Conservation (phyloP, 1,284 basidiomycete genomes). For the Leccinum huronense region DNA sequence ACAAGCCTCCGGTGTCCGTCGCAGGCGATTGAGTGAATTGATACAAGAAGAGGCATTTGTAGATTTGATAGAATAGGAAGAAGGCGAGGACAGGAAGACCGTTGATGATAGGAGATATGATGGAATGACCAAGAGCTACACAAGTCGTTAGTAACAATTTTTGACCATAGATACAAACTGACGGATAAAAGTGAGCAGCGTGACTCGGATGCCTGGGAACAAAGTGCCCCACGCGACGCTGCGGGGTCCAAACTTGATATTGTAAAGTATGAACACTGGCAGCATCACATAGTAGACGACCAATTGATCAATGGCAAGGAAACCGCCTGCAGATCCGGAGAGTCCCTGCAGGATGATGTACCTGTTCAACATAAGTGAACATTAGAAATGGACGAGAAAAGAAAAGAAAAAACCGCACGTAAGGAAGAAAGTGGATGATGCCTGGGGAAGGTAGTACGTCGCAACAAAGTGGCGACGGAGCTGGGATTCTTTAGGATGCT, state of each 20-base stretch:
- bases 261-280: constrained; percentile 61
- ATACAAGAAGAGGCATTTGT: constrained; percentile 89
- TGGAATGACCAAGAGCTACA: constrained; percentile 73
- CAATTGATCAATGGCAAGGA: constrained; percentile 77
- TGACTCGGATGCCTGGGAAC: constrained; percentile 61
- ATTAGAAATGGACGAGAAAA: not conserved
- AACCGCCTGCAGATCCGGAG: constrained; percentile 72
- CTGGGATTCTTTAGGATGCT: constrained; percentile 61
- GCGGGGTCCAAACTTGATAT: constrained; percentile 70
- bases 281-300: constrained; percentile 85
- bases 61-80: constrained; percentile 80
- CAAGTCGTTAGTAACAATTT: constrained; percentile 13
- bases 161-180: constrained; percentile 31
- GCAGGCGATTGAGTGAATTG: constrained; percentile 71
- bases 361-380: constrained; percentile 33
- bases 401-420: constrained; percentile 53
- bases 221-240: constrained; percentile 83
- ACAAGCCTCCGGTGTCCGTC: constrained; percentile 88
- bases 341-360: constrained; percentile 72
- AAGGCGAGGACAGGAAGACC: constrained; percentile 85
- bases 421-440: constrained; percentile 88
- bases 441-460: constrained; percentile 66
- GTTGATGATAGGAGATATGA: constrained; percentile 94
- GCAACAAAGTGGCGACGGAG: constrained; percentile 66
- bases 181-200: constrained; percentile 79